Base-by-base conservation (phyloP, 208 protist genomes). In the Angomonas ambiguus region DNA sequence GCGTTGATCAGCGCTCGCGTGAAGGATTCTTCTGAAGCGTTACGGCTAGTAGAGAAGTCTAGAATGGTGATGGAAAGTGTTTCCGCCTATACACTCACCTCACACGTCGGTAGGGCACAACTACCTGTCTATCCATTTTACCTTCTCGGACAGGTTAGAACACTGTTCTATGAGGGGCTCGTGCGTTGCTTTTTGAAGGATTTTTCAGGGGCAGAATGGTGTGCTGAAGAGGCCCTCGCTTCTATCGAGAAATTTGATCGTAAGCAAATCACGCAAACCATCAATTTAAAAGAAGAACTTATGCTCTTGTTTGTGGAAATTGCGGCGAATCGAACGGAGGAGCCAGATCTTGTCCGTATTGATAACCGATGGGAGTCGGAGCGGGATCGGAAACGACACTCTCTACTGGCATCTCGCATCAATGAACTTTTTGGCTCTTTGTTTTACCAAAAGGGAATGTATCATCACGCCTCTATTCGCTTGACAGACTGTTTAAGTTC, bases 401-500 rank as follows among this genome's bases (percentile, higher is more conserved):
- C 78, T 24, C 51, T 72, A 34, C 72, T 65, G 24, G 72, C 70
- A 0, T 66, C 71, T 4, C 60, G 32, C 62, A 77, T 85, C 25
- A 79, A 74, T 63, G 71, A 80, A 33, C 65, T 77, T 25, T 73
- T 88, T 32, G 76, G 73, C 13, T 76, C 76, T 16, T 58, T 85
- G 13, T 75, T 85, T 32, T 62, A 79, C 30, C 70, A 85, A 34
- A 67, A 71, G 11, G 57, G 49, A 42, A 69, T 80, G 55, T 80
- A 63, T 38, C 25, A 72, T 24, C 56, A 59, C 34, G 82, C 82
- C 0, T 75, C 68, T 18, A 69, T 57, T 13, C 67, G 71, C 27
- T 63, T 88, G n/a, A 76, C 76, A 61, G 82, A 85, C 34, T 78
- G 71, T 45, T 51, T 85, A 22, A 71, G 82, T 41, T 72, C 73